Percentiles rank a stretch among this genome's conserved stretches.
Conservation (phyloP, 2,329 filamentous ascomycete genomes). For the Gliomastix tumulicola region DNA sequence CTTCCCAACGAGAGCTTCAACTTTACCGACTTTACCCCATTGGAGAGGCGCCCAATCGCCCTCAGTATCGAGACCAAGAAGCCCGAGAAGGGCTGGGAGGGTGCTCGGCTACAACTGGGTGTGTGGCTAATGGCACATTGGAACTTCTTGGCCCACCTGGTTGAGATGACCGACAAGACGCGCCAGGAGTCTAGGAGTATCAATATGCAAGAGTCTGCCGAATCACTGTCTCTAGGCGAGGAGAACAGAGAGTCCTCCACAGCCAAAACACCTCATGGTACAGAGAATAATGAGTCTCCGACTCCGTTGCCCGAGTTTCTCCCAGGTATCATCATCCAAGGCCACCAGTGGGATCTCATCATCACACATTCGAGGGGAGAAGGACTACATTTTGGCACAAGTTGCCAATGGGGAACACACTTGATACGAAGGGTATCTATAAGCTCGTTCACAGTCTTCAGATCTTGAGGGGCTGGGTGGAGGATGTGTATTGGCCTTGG, state of each 20-base stretch:
- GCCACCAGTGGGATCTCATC: slow-evolving; percentile 7
- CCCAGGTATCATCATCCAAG: slow-evolving; percentile 1
- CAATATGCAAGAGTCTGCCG: too few relatives aligned
- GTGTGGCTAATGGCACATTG: slow-evolving; percentile 4
- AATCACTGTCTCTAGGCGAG: too few relatives aligned
- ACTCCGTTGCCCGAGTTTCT: not conserved
- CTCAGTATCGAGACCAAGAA: slow-evolving; percentile 6
- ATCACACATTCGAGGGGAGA: slow-evolving; percentile 5
- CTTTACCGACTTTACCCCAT: slow-evolving; percentile 2
- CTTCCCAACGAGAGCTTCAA: not conserved
- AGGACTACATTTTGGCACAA: slow-evolving; percentile 7
- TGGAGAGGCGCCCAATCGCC: slow-evolving; percentile 1
- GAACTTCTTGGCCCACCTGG: too few relatives aligned
- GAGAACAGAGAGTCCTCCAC: too few relatives aligned
- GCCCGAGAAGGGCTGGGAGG: slow-evolving; percentile 1
- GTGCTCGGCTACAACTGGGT: slow-evolving; percentile 2
- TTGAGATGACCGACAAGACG: too few relatives aligned
- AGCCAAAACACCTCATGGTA: too few relatives aligned
- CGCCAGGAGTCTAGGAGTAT: too few relatives aligned
- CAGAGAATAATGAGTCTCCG: too few relatives aligned
- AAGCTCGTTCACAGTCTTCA: slow-evolving; percentile 8
- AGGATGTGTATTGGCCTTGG: slow-evolving; percentile 6
- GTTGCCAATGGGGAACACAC: slow-evolving; percentile 4
- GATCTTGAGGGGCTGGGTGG: slow-evolving; percentile 5
- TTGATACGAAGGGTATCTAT: slow-evolving; percentile 8